A percentile compares a stretch with the other conserved stretches of the same genome.
phyloP scores from a whole-genome alignment of 345 rosid species.

The Corchorus olitorius region DNA sequence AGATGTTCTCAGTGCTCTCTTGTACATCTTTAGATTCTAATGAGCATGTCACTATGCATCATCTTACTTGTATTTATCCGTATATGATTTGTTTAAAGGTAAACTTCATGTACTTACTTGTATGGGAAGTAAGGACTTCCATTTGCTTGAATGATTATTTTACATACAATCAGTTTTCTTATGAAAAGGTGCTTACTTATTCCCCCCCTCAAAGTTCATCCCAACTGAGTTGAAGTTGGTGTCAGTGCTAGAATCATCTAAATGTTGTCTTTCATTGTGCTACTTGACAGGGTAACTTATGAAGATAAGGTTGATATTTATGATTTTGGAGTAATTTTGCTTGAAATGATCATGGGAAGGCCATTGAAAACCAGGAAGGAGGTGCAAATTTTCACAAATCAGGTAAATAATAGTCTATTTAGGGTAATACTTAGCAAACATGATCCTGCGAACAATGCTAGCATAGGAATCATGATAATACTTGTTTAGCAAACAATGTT shows the following conservation, averaged over 20 bases:
- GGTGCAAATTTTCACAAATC: conserved; percentile 53
- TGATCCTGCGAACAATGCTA: neutral
- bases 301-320: conserved; percentile 67
- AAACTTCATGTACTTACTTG: neutral
- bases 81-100: neutral
- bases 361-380: conserved; percentile 55
- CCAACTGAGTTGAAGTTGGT: neutral
- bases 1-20: neutral
- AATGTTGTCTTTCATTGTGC: neutral
- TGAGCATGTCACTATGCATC: neutral
- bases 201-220: neutral
- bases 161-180: neutral
- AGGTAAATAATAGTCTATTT: conserved; percentile 39
- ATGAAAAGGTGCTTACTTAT: neutral
- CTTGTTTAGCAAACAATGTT: neutral
- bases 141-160: neutral
- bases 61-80: neutral
- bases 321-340: conserved; percentile 83
- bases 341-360: conserved; percentile 79
- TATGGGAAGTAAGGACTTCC: neutral
- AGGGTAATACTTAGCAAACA: too few relatives aligned
- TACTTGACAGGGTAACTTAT: conserved; percentile 41
- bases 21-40: neutral
- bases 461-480: neutral
- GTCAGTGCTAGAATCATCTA: neutral